These are phyloP conservation scores for Pulveroboletus sp. DNA, from an alignment of 768 basidiomycete genomes.

Conservation along the genomic window DNA sequence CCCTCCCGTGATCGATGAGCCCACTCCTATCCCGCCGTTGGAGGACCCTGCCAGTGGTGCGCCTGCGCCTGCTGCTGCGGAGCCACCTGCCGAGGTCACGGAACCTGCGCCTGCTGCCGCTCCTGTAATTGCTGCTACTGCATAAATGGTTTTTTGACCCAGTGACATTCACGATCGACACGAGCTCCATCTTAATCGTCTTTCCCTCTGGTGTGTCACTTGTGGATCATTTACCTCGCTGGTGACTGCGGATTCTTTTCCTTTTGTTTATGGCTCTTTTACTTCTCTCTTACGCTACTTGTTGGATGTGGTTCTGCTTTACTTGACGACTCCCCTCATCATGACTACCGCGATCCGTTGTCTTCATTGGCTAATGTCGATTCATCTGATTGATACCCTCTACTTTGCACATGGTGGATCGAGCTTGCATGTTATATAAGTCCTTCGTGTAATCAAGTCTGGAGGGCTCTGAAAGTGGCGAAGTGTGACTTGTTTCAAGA, in stretches of 20 bases:
- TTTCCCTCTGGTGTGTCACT: constrained; percentile 35
- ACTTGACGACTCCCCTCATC: constrained; percentile 56
- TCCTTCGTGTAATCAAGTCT: constrained; percentile 31
- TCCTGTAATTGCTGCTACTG: constrained; percentile 75
- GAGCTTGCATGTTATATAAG: constrained; percentile 32
- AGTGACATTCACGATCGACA: constrained; percentile 44
- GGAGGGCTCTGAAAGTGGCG: constrained; percentile 9
- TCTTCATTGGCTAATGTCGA: constrained; percentile 67
- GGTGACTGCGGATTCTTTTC: constrained; percentile 37
- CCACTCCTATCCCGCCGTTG: constrained; percentile 76
- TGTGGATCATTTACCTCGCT: constrained; percentile 35
- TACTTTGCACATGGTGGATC: constrained; percentile 30
- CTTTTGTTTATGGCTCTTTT: constrained; percentile 34
- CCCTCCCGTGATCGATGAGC: constrained; percentile 86
- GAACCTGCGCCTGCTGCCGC: constrained; percentile 46
- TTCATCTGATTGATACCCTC: constrained; percentile 59
- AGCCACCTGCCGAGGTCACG: constrained; percentile 35
- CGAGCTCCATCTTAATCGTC: constrained; percentile 34
- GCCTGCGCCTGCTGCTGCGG: constrained; percentile 32
- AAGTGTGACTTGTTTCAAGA: not conserved
- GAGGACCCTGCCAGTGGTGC: constrained; percentile 69
- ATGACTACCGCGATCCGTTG: constrained; percentile 62
- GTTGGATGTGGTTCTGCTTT: constrained; percentile 61
- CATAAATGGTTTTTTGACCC: constrained; percentile 45
- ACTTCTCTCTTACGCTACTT: constrained; percentile 40